A percentile compares a stretch with the other conserved stretches of the same genome.
These are phyloP conservation scores for Boletus sensibilis DNA, from an alignment of 768 basidiomycete genomes.

Conservation along the genomic window DNA sequence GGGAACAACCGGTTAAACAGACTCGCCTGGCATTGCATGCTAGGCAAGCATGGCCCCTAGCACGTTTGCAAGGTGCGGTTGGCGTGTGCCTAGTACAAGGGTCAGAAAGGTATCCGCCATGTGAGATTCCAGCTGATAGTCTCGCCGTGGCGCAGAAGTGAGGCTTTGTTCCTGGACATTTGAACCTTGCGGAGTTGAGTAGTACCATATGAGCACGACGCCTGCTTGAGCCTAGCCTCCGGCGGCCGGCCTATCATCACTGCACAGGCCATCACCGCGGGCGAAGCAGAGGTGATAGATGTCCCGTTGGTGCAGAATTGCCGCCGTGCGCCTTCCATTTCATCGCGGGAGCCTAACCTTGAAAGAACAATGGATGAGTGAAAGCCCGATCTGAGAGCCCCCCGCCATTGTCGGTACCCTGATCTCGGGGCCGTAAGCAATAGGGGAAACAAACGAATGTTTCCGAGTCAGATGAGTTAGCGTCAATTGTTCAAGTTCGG, in stretches of 20 bases:
- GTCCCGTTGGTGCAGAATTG: constrained; percentile 1
- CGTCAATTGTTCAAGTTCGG: background rate
- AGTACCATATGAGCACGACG: background rate
- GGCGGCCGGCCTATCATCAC: background rate
- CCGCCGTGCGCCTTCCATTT: constrained; percentile 16
- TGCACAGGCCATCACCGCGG: constrained; percentile 15
- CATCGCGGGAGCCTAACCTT: constrained; percentile 10
- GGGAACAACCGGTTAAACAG: background rate
- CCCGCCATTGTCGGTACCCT: constrained; percentile 1
- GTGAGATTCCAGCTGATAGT: background rate
- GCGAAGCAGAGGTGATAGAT: constrained; percentile 9
- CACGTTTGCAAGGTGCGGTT: background rate
- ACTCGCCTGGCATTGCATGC: background rate
- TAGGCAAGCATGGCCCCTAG: background rate
- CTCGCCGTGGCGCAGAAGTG: constrained; percentile 3
- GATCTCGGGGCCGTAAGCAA: constrained; percentile 3
- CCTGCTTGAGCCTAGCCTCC: background rate
- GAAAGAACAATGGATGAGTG: constrained; percentile 10
- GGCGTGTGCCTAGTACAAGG: background rate
- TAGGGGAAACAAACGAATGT: background rate
- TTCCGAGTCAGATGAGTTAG: background rate
- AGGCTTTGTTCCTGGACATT: background rate
- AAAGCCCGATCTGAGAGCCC: constrained; percentile 1
- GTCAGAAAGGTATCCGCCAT: background rate
- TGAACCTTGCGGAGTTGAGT: background rate